Evolutionary conservation across 805 yeast genomes (phyloP).

Genomic region (Metschnikowia drakensbergensis): DNA sequence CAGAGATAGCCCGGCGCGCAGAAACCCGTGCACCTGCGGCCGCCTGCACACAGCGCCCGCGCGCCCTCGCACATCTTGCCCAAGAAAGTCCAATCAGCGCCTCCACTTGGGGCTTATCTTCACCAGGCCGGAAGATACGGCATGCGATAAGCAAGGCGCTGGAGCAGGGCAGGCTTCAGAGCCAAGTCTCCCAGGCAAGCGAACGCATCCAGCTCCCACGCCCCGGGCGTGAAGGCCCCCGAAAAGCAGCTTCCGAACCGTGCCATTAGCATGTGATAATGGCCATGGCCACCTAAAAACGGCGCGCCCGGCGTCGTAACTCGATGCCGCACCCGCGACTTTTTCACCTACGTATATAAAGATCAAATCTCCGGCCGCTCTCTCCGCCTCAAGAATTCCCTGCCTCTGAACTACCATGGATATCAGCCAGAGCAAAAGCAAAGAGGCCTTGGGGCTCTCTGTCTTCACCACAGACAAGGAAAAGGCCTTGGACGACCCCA

Average conservation of each 20-base stretch:
- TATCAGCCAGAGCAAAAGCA: background rate
- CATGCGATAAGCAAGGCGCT: background rate
- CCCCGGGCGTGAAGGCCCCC: background rate
- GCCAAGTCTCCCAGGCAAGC: too few relatives aligned
- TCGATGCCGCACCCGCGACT: constrained; percentile 1
- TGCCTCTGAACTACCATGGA: constrained; percentile 1
- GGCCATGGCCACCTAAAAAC: background rate
- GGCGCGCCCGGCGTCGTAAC: background rate
- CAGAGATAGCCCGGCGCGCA: background rate
- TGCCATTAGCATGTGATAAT: constrained; percentile 6
- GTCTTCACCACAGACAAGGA: constrained; percentile 14
- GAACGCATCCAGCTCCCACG: too few relatives aligned
- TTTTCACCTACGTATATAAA: background rate
- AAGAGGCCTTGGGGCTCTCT: constrained; percentile 11
- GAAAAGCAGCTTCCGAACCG: background rate
- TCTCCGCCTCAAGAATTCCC: too few relatives aligned
- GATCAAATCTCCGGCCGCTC: background rate
- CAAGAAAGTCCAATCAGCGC: background rate
- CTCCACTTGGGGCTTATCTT: background rate
- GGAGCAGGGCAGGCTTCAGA: too few relatives aligned
- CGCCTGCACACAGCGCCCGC: background rate
- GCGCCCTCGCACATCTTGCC: background rate
- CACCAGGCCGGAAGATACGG: background rate
- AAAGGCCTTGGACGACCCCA: constrained; percentile 10
- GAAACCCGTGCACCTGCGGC: background rate